Base-by-base conservation (phyloP, 805 yeast genomes). In the Yarrowia porcina region DNA sequence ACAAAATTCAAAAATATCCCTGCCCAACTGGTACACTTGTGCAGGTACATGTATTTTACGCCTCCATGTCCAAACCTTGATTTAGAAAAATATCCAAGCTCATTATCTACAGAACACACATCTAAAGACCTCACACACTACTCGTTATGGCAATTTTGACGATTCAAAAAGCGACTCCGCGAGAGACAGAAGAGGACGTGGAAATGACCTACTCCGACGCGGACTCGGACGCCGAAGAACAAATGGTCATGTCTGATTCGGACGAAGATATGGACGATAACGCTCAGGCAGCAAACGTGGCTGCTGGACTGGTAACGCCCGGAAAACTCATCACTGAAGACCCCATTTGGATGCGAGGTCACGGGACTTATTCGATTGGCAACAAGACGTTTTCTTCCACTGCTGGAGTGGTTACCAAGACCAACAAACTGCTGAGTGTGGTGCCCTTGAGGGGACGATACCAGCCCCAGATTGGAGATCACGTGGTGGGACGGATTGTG, bases 321-420 rank as follows among this genome's bases (percentile, higher is more conserved):
- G 99, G 99, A 10, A 97, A 94, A 72, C 76, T 92, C 57, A 89
- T 94, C n/a, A 94, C 98, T 0, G 94, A 89, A 68, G 98, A 94
- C 70, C 89, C 97, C 7, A 82, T 87, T 2, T 94, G 98, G 97
- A 94, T 94, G 99, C 83, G 96, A 71, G 99, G 99, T 30, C 99
- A 93, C 71, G 99, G 99, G 6, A 94, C 98, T 0, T 94, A 90
- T 73, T 83, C 86, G 67, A 76, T 88, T 39, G 85, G 84, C 33
- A 87, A 87, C 67, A 78, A 81, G 68, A 90, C 97, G 0, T 90
- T 83, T 73, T 87, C 97, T 2, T 87, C 97, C 0, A 97, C 93
- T 7, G 97, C 97, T 0, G 99, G 99, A 4, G 85, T 86, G 11
- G 86, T 94, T 4, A 82, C 89, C 1, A 81, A 93, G 66, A 97